These are phyloP conservation scores for Fraxinus americana DNA, from an alignment of 257 asterid species.

Conservation along the genomic window DNA sequence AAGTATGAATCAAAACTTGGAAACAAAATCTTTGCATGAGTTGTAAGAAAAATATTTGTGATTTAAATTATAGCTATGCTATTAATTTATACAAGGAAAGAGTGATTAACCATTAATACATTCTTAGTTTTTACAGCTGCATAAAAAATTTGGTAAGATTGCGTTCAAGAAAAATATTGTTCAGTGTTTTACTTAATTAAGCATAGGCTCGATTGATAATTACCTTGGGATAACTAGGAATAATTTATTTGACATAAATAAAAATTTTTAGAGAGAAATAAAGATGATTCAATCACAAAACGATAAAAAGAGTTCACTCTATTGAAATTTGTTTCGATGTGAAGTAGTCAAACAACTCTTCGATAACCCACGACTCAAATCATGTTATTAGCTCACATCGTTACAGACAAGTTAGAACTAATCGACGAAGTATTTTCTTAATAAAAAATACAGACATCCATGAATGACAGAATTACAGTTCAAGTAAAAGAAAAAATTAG, in stretches of 20 bases:
- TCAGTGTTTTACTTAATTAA: not conserved
- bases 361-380: not conserved
- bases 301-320: too few relatives aligned
- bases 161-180: not conserved
- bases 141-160: not conserved
- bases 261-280: not conserved
- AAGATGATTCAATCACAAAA: too few relatives aligned
- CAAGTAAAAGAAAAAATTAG: conserved; percentile 23
- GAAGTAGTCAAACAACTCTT: not conserved
- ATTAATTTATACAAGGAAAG: not conserved
- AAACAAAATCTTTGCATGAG: conserved; percentile 25
- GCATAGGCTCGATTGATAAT: not conserved
- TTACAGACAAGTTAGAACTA: conserved; percentile 37
- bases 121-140: conserved; percentile 5
- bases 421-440: conserved; percentile 19
- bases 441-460: conserved; percentile 29
- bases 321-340: not conserved
- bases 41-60: not conserved
- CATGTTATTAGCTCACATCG: not conserved
- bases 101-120: conserved; percentile 1
- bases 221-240: not conserved
- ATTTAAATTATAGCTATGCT: conserved; percentile 4
- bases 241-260: too few relatives aligned
- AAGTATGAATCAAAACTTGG: conserved; percentile 17
- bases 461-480: conserved; percentile 36